Conservation (phyloP, 2,329 filamentous ascomycete species). For the Cyclaneusma minus region DNA sequence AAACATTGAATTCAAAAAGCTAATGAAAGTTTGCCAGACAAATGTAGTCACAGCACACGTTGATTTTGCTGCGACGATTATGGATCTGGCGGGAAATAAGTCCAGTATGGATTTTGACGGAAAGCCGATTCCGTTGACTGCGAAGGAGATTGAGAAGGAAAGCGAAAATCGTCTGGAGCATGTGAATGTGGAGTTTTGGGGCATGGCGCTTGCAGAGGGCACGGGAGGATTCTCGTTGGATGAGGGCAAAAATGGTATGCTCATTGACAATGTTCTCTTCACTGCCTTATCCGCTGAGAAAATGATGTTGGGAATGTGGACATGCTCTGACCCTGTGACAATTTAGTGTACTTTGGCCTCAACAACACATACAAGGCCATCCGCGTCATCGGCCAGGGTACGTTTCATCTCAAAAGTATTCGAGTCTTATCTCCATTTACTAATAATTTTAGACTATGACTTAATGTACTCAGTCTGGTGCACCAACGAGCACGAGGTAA, state of each 20-base stretch:
- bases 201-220: conserved; percentile 15
- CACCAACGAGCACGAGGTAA: conserved; percentile 46
- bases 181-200: conserved; percentile 32
- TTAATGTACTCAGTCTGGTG: conserved; percentile 57
- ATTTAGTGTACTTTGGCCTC: conserved; percentile 8
- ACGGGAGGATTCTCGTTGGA: conserved; percentile 11
- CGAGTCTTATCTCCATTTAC: too few relatives aligned
- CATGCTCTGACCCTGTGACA: background rate
- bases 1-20: too few relatives aligned
- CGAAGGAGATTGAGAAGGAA: conserved; percentile 8
- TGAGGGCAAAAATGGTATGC: conserved; percentile 12
- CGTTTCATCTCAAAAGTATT: too few relatives aligned
- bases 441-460: too few relatives aligned
- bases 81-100: conserved; percentile 22
- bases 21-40: too few relatives aligned
- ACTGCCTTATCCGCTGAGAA: too few relatives aligned
- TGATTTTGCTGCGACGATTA: conserved; percentile 32
- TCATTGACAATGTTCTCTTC: too few relatives aligned
- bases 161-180: conserved; percentile 23
- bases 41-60: conserved; percentile 37
- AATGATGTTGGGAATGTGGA: background rate
- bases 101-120: conserved; percentile 30
- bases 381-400: conserved; percentile 24
- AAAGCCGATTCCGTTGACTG: conserved; percentile 22
- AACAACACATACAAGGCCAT: conserved; percentile 35